A percentile compares a stretch with the other conserved stretches of the same genome.
Conservation (phyloP, 2,329 filamentous ascomycete species). For the Talaromyces marneffei region DNA sequence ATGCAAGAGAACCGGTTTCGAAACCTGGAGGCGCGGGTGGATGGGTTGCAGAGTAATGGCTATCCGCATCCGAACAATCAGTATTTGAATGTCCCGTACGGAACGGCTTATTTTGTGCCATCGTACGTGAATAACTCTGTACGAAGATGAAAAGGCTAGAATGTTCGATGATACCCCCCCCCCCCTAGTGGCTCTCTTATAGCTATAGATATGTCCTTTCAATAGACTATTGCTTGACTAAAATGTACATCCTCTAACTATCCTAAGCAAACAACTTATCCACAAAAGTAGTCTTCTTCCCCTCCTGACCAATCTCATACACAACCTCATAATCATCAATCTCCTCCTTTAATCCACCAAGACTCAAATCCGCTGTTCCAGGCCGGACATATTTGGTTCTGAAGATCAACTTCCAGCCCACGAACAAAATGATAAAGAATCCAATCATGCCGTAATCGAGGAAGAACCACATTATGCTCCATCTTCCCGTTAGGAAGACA, state of each 20-base stretch:
- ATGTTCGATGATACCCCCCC: background rate
- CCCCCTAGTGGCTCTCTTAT: background rate
- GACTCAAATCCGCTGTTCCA: conserved; percentile 51
- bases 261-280: conserved; percentile 2
- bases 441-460: conserved; percentile 70
- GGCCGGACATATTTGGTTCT: conserved; percentile 52
- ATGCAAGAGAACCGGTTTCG: background rate
- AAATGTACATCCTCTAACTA: background rate
- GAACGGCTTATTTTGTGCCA: background rate
- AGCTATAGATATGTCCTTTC: background rate
- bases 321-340: conserved; percentile 24
- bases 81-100: background rate
- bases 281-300: background rate
- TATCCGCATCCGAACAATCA: too few relatives aligned
- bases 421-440: conserved; percentile 61
- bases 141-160: background rate
- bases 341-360: conserved; percentile 21
- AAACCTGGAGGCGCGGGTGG: background rate
- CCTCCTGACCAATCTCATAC: conserved; percentile 1
- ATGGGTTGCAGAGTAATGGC: background rate
- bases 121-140: background rate
- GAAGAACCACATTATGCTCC: conserved; percentile 67
- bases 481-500: conserved; percentile 57
- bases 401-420: conserved; percentile 60
- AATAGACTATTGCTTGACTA: background rate